phyloP scores from a whole-genome alignment of 106 monocot genomes.

The Platanthera guangdongensis region DNA sequence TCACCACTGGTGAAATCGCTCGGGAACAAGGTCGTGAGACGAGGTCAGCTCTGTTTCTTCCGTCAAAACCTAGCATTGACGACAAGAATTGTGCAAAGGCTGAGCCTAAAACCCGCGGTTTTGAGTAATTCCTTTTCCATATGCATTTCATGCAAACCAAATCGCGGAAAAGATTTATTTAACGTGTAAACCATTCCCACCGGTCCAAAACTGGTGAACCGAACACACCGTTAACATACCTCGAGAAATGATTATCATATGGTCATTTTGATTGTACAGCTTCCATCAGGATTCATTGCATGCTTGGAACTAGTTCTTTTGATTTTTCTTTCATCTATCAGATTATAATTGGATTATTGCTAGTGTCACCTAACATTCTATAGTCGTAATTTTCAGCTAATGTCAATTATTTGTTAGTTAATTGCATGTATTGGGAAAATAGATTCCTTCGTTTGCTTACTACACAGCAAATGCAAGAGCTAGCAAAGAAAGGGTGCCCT shows the following conservation, averaged over 20 bases:
- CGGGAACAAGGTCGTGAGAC: too few relatives aligned
- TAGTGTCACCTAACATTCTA: not conserved
- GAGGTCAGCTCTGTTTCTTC: too few relatives aligned
- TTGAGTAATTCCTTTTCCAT: too few relatives aligned
- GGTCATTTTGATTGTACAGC: not conserved
- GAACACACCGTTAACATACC: not conserved
- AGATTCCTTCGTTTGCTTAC: conserved; percentile 76
- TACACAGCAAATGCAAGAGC: conserved; percentile 64
- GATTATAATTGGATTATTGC: not conserved
- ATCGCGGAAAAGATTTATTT: too few relatives aligned
- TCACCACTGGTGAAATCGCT: too few relatives aligned
- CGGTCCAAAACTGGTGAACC: too few relatives aligned
- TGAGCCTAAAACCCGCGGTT: too few relatives aligned
- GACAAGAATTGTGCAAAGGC: too few relatives aligned
- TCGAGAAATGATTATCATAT: not conserved
- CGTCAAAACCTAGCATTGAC: too few relatives aligned
- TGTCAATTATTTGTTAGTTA: conserved; percentile 39
- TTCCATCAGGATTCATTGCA: not conserved
- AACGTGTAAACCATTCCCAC: too few relatives aligned
- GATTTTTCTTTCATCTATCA: not conserved
- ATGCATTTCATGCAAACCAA: too few relatives aligned
- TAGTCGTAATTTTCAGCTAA: not conserved
- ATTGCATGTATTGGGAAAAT: conserved; percentile 99
- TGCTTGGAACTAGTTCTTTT: not conserved
- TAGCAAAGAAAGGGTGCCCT: conserved; percentile 51